A percentile compares a stretch with the other conserved stretches of the same genome.
phyloP scores from a whole-genome alignment of 208 protist genomes.

The Trichomonas vaginalis region DNA sequence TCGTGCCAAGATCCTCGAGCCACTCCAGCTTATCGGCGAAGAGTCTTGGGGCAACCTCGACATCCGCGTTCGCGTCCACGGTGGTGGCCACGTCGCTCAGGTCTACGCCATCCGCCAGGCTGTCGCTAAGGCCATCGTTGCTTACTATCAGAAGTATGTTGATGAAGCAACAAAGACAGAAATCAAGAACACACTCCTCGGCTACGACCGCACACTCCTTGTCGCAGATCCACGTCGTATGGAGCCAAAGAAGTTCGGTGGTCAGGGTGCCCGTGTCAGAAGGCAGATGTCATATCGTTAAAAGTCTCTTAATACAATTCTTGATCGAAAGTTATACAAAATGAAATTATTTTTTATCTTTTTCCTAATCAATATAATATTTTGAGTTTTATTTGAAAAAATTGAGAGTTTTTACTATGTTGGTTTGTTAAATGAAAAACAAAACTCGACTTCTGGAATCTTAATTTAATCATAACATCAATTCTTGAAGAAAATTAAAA shows the following conservation, averaged over 20 bases:
- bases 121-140: slow-evolving; percentile 90
- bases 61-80: slow-evolving; percentile 73
- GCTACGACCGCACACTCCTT: slow-evolving; percentile 90
- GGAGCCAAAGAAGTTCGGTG: slow-evolving; percentile 99
- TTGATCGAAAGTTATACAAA: no score
- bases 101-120: slow-evolving; percentile 95
- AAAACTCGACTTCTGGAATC: no score
- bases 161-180: slow-evolving; percentile 77
- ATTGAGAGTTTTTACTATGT: no score
- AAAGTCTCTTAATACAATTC: no score
- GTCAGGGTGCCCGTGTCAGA: slow-evolving; percentile 88
- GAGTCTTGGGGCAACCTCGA: slow-evolving; percentile 75
- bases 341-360: no score
- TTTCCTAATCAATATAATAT: no score
- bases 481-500: no score
- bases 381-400: no score
- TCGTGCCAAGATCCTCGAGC: slow-evolving; percentile 81
- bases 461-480: no score
- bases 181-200: slow-evolving; percentile 83
- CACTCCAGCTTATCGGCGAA: slow-evolving; percentile 78
- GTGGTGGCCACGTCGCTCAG: slow-evolving; percentile 90
- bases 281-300: slow-evolving; percentile 99
- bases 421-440: no score
- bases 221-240: slow-evolving; percentile 96
- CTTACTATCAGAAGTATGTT: slow-evolving; percentile 96